Conservation (phyloP, 352 stramenopile species). For the Globisporangium recalcitrans region DNA sequence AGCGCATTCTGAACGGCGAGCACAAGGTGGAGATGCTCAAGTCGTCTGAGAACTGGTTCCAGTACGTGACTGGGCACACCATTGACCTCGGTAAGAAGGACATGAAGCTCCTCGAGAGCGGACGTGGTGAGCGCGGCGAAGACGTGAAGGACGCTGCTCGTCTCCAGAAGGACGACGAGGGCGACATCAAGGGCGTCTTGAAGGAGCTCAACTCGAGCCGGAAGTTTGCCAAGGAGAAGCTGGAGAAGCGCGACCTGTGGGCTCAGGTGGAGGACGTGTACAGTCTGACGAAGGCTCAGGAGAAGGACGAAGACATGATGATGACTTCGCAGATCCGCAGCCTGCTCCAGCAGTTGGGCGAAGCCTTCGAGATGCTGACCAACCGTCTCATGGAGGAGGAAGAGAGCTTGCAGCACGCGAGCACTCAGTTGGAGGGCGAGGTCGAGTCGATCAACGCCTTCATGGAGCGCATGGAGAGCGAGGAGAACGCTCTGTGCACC, state of each 20-base stretch:
- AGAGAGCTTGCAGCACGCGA: constrained; percentile 79
- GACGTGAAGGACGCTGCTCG: constrained; percentile 78
- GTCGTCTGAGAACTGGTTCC: constrained; percentile 86
- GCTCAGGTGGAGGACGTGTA: constrained; percentile 83
- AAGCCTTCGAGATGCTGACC: constrained; percentile 86
- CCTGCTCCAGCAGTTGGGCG: constrained; percentile 77
- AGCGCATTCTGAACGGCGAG: constrained; percentile 85
- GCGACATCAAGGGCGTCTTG: constrained; percentile 66
- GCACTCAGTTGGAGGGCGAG: constrained; percentile 75
- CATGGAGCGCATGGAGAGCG: constrained; percentile 88
- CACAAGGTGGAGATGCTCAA: constrained; percentile 91
- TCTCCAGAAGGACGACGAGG: constrained; percentile 81
- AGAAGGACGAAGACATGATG: constrained; percentile 91
- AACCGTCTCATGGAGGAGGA: constrained; percentile 85
- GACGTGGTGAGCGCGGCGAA: constrained; percentile 56
- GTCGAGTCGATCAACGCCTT: constrained; percentile 86
- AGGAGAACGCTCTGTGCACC: constrained; percentile 75
- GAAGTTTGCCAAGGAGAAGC: constrained; percentile 67
- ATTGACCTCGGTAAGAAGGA: constrained; percentile 81
- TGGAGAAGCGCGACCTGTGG: constrained; percentile 83
- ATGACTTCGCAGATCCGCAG: constrained; percentile 88
- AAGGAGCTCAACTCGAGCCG: constrained; percentile 60
- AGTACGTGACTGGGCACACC: constrained; percentile 78
- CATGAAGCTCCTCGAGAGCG: constrained; percentile 68
- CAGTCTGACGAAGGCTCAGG: constrained; percentile 70